phyloP scores from a whole-genome alignment of 495 filamentous ascomycete species.

The Tuber microsphaerosporum region DNA sequence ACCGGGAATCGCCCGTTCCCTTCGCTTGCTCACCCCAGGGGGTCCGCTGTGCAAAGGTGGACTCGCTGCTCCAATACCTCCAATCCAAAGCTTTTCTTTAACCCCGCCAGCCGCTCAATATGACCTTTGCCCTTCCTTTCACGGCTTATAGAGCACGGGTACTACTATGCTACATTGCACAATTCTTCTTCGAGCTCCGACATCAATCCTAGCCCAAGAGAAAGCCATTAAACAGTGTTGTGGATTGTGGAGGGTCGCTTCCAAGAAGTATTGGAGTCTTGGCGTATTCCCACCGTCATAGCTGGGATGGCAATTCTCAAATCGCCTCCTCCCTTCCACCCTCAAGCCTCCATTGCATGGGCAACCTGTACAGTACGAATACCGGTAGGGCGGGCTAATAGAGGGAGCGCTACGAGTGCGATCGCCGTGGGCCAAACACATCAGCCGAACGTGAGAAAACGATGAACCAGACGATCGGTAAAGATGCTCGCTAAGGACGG shows the following conservation, averaged over 20 bases:
- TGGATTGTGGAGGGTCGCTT: background rate
- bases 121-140: background rate
- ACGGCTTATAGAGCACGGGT: background rate
- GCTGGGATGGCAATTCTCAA: background rate
- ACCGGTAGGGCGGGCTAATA: background rate
- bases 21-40: background rate
- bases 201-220: background rate
- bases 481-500: background rate
- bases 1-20: background rate
- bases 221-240: background rate
- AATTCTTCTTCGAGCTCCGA: background rate
- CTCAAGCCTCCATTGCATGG: background rate
- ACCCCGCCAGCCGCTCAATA: background rate
- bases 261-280: background rate
- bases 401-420: background rate
- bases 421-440: background rate
- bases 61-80: background rate
- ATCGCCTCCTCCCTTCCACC: background rate
- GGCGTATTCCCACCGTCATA: background rate
- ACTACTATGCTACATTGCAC: background rate
- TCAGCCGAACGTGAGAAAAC: background rate
- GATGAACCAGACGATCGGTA: background rate
- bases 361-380: background rate
- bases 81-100: background rate
- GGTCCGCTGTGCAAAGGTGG: background rate